phyloP scores from a whole-genome alignment of 768 basidiomycete genomes.

The Mycena leptocephala region DNA sequence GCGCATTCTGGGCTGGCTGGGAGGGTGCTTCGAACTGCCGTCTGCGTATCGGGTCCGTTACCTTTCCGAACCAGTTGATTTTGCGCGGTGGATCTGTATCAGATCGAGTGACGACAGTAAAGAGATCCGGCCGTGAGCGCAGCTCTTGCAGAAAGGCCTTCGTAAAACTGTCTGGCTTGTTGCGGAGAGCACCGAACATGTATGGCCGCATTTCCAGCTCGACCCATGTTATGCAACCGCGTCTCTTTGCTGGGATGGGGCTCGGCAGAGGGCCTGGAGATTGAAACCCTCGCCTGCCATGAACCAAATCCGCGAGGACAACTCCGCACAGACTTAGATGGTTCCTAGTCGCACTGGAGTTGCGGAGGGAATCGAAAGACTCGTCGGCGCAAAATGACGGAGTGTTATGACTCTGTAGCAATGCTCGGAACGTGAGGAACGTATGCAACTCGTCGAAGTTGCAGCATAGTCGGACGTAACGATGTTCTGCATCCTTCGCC shows the following conservation, averaged over 20 bases:
- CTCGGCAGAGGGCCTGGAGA: neutral
- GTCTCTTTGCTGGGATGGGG: constrained; percentile 29
- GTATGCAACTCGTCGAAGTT: constrained; percentile 21
- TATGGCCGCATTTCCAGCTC: constrained; percentile 42
- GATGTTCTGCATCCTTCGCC: constrained; percentile 5
- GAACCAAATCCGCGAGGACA: neutral
- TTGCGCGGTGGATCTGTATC: constrained; percentile 42
- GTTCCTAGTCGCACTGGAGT: neutral
- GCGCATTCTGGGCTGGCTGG: constrained; percentile 1
- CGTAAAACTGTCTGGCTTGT: constrained; percentile 44
- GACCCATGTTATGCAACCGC: constrained; percentile 41
- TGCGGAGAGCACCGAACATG: constrained; percentile 49
- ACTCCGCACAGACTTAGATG: constrained; percentile 9
- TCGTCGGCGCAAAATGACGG: too few relatives aligned
- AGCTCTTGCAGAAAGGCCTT: constrained; percentile 46
- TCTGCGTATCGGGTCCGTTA: constrained; percentile 21
- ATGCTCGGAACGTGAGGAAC: constrained; percentile 8
- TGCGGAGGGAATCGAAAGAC: neutral
- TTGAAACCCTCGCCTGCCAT: neutral
- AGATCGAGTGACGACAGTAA: constrained; percentile 47
- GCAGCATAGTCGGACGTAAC: constrained; percentile 20
- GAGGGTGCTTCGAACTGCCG: constrained; percentile 43
- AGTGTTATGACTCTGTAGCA: neutral
- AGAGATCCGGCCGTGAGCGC: constrained; percentile 47
- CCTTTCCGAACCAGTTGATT: constrained; percentile 44